Percentiles rank a stretch among this genome's conserved stretches.
These are phyloP conservation scores for Salix viminalis DNA, from an alignment of 345 rosid species.

Conservation along the genomic window DNA sequence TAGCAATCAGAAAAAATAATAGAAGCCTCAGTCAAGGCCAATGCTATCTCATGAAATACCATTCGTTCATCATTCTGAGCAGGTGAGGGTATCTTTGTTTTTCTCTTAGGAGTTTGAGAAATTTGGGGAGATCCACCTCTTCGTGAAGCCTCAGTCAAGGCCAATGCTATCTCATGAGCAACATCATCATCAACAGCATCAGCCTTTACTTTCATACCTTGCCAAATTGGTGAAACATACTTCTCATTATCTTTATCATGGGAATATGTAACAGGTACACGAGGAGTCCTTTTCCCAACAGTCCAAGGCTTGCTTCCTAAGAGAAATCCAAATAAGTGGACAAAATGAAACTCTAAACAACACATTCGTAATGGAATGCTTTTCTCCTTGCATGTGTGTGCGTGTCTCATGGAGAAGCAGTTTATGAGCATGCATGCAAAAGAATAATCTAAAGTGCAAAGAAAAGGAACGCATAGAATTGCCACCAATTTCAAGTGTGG, in stretches of 20 bases:
- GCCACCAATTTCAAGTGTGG: background rate
- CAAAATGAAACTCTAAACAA: constrained; percentile 17
- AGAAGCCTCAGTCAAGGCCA: background rate
- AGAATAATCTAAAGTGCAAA: background rate
- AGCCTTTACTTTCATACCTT: constrained; percentile 42
- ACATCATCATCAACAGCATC: constrained; percentile 63
- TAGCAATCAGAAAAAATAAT: background rate
- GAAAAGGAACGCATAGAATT: background rate
- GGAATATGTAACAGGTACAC: constrained; percentile 61
- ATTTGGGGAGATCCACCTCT: constrained; percentile 63
- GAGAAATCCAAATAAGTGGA: constrained; percentile 21
- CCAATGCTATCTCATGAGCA: constrained; percentile 72
- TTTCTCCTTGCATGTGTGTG: background rate
- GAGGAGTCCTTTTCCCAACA: constrained; percentile 85
- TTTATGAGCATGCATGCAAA: background rate
- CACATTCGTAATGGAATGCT: background rate
- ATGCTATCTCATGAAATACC: constrained; percentile 33
- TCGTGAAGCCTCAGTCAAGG: constrained; percentile 69
- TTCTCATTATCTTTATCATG: constrained; percentile 47
- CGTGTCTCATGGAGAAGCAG: background rate
- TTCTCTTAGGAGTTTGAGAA: constrained; percentile 51
- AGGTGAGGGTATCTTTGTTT: constrained; percentile 47
- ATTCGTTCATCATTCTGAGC: constrained; percentile 38
- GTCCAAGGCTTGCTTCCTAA: constrained; percentile 70
- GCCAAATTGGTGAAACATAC: constrained; percentile 55